Conservation (phyloP, 2,329 filamentous ascomycete species). For the Fusarium pininemorale region DNA sequence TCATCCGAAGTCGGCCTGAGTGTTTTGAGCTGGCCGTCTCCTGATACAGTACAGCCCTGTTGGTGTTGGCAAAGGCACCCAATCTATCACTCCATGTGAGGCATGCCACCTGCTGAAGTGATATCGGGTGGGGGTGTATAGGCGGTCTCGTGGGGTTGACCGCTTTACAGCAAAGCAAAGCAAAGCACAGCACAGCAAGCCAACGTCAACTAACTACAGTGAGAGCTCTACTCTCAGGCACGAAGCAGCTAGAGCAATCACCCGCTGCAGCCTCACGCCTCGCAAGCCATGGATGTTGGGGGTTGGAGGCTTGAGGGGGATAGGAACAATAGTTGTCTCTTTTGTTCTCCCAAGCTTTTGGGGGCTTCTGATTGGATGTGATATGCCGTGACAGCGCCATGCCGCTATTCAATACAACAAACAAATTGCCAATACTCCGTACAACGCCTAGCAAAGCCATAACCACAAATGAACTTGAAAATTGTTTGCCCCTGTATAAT, state of each 20-base stretch:
- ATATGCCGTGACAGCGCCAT: constrained; percentile 18
- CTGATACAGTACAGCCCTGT: constrained; percentile 8
- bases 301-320: neutral
- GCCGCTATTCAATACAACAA: constrained; percentile 4
- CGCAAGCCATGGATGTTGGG: neutral
- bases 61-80: neutral
- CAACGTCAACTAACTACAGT: neutral
- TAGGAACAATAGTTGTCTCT: constrained; percentile 12
- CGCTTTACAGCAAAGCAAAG: neutral
- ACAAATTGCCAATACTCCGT: constrained; percentile 10
- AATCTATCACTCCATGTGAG: constrained; percentile 17
- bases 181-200: neutral
- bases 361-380: constrained; percentile 10
- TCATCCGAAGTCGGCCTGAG: constrained; percentile 4
- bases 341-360: constrained; percentile 22
- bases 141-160: constrained; percentile 16
- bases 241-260: constrained; percentile 12
- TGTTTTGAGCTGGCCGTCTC: constrained; percentile 7
- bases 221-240: neutral
- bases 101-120: constrained; percentile 18
- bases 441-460: neutral
- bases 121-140: constrained; percentile 25
- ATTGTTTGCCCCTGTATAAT: neutral
- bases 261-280: constrained; percentile 23
- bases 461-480: neutral